Conservation (phyloP, 306 rosid genomes). For the Crotalaria pallida region DNA sequence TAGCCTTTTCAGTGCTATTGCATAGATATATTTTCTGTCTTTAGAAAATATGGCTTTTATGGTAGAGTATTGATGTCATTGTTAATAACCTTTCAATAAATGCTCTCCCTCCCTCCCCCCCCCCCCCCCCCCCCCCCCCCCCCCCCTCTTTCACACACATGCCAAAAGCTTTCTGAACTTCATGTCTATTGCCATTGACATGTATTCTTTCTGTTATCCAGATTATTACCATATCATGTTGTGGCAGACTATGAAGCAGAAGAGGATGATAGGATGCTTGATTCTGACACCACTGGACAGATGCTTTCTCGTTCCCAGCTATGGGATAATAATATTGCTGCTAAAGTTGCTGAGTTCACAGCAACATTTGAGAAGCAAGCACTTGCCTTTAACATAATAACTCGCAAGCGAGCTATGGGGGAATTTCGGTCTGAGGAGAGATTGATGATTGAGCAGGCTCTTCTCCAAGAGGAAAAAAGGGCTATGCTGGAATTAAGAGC, state of each 20-base stretch:
- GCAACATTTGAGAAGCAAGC: constrained; percentile 97
- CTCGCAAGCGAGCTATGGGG: constrained; percentile 69
- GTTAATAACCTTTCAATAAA: neutral
- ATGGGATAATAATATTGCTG: constrained; percentile 92
- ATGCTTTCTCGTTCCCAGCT: constrained; percentile 93
- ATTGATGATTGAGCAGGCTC: constrained; percentile 91
- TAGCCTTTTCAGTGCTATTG: neutral
- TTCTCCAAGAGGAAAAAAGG: constrained; percentile 86
- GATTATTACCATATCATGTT: constrained; percentile 91
- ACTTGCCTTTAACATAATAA: constrained; percentile 85
- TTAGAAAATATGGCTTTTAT: neutral
- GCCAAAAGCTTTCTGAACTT: neutral
- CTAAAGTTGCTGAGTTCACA: constrained; percentile 86
- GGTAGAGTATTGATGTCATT: neutral
- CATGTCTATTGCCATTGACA: neutral
- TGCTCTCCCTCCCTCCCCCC: neutral
- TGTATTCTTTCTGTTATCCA: constrained; percentile 18
- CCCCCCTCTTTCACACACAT: neutral
- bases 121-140: neutral
- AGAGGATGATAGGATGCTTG: constrained; percentile 96
- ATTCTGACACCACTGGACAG: constrained; percentile 90
- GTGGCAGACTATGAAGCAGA: constrained; percentile 99
- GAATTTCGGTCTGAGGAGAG: constrained; percentile 98
- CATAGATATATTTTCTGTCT: neutral
- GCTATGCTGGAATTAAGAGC: constrained; percentile 58